These are phyloP conservation scores for Colletotrichum acutatum DNA, from an alignment of 2,329 filamentous ascomycete genomes.

Conservation along the genomic window DNA sequence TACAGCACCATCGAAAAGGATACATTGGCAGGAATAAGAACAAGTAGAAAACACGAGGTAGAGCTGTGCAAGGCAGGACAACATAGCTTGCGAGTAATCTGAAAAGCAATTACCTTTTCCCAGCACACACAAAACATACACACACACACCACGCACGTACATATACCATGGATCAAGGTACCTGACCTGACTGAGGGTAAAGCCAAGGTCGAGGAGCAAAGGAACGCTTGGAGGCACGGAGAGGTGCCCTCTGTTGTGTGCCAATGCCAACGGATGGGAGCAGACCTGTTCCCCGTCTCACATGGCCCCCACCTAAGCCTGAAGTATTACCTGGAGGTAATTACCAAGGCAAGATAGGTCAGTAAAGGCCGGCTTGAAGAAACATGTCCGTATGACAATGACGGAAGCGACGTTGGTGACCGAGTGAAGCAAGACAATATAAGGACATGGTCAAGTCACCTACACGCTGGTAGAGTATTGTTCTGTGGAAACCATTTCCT, in stretches of 20 bases:
- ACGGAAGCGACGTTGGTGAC: not conserved
- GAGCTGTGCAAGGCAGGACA: not conserved
- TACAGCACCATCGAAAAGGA: not conserved
- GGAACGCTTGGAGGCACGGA: not conserved
- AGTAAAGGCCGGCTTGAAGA: not conserved
- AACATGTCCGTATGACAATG: not conserved
- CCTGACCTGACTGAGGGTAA: not conserved
- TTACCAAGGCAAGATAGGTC: too few species aligned
- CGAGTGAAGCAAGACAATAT: not conserved
- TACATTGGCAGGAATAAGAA: not conserved
- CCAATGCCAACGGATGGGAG: constrained; percentile 4
- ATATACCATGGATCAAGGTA: not conserved
- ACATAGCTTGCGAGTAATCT: not conserved
- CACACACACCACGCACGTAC: not conserved
- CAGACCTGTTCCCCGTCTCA: not conserved
- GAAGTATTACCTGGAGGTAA: not conserved
- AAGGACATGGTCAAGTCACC: not conserved
- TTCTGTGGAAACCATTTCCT: too few species aligned
- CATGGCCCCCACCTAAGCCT: not conserved
- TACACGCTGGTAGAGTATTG: not conserved
- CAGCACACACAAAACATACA: not conserved
- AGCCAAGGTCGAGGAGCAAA: not conserved
- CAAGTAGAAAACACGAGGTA: not conserved
- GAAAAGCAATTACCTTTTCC: not conserved
- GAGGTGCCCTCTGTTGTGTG: constrained; percentile 1